Base-by-base conservation (phyloP, 257 asterid genomes). In the Nicotiana benthamiana region DNA sequence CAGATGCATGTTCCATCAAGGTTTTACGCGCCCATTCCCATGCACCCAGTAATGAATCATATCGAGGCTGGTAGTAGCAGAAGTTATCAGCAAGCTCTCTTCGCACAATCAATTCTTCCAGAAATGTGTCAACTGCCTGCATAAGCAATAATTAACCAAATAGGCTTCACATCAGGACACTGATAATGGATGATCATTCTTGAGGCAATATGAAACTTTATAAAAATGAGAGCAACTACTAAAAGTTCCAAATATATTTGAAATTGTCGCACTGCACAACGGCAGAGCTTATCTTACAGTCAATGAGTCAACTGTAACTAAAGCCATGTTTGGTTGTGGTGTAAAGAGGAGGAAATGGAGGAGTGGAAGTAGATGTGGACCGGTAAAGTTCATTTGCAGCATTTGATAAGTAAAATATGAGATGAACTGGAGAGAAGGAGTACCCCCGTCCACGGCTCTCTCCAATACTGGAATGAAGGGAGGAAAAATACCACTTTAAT, bases 21-120 rank as follows among this genome's bases (percentile, higher is more conserved):
- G 97, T 92, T 78, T 87, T 92, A 70, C 93, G 96, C 51, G 99
- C 99, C 99, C 99, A 95, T 67, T 91, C 97, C 99, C 99, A 95
- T 56, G 99, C 97, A 84, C 99, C 99, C 82, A 88, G 84, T 75
- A 95, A 52, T 6, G 97, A 93, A 86, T 95, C 98, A 85, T 95
- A 95, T 74, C 84, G 91, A 52, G 97, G 97, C 90, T 92, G 97
- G 86, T 95, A 92, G 88, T 80, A 93, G 91, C 99, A 95, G 90
- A 92, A 95, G 86, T 95, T 95, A 87, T 95, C 99, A 82, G 99
- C 90, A 56, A 95, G 98, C 86, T 95, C 99, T 87, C 98, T 88
- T 17, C 99, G 96, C 51, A 95, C 90, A 61, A 95, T 88, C 90
- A 93, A 64, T 87, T 95, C 99, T 89, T 95, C 99, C 86, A 93